Evolutionary conservation across 2,329 filamentous ascomycete genomes (phyloP), one percentile per base, ranked within the genome.

Genomic region (Alternaria sp.): DNA sequence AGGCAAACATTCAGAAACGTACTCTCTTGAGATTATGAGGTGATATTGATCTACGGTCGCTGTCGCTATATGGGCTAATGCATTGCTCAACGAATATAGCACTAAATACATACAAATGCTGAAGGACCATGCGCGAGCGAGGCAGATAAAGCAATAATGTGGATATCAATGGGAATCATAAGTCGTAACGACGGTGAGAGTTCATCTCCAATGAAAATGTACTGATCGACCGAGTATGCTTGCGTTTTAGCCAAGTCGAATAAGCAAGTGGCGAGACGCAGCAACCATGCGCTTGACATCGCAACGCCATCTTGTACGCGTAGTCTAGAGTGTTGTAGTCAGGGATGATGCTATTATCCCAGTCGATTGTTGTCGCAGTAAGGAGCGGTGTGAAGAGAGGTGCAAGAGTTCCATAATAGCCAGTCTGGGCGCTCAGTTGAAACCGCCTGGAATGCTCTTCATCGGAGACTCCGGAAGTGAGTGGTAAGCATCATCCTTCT

Each of bases 401-500:
- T 43, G 20, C 24, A 12, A 24, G 14, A 42, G 32, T 24, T 16
- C n/a, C 20, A 18, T 39, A 24, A 32, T 22, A n/a, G 38, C 28
- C 12, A 47, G 22, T 16, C 43, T 14, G 34, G 26, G 32, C 24
- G 22, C 41, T 63, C 43, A 64, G 46, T 67, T 59, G 57, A 78
- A 78, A 8, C 73, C 70, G 24, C 76, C 75, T 18, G 76, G 76
- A 12, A 77, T 61, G 22, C 62, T 55, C 64, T 75, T 75, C 20
- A 69, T 59, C 2, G 73, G 73, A 20, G 78, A 79, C 22, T 73
- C 72, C 8, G 78, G 78, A 36, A 77, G 73, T 2, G 82, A 81
- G 54, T 81, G 77, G 54, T 83, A 81, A 26, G 79, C 77, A 3
- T 83, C 74, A 5, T 75, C 67, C 46, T 79, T 65, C 52, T 63